Percentiles rank a stretch among this genome's conserved stretches.
Conservation (phyloP, 2,329 filamentous ascomycete species). For the Colletotrichum horii region DNA sequence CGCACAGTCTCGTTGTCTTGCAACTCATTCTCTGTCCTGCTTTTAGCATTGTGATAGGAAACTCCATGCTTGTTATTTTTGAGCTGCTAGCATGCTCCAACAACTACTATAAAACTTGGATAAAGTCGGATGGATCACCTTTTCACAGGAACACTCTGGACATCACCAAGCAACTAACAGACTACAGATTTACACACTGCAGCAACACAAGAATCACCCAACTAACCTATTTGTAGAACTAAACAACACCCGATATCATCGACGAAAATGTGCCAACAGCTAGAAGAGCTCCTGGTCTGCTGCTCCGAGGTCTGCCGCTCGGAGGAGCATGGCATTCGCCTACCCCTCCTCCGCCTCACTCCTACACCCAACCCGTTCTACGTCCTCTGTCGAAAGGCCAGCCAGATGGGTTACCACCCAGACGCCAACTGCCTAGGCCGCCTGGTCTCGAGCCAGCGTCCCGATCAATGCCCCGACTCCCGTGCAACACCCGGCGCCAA, state of each 20-base stretch:
- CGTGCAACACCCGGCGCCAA: not conserved
- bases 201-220: not conserved
- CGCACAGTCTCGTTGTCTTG: not conserved
- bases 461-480: not conserved
- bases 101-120: not conserved
- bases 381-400: not conserved
- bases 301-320: not conserved
- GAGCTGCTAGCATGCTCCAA: not conserved
- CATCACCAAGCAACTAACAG: not conserved
- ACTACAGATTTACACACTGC: not conserved
- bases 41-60: not conserved
- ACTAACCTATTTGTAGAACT: not conserved
- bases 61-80: not conserved
- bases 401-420: not conserved
- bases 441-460: not conserved
- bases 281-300: not conserved
- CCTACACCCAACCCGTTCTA: not conserved
- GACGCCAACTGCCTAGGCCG: not conserved
- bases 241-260: not conserved
- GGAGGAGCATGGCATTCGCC: not conserved
- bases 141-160: not conserved
- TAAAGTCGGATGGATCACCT: not conserved
- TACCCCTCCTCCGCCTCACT: not conserved
- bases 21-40: not conserved
- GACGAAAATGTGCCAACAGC: not conserved